These are phyloP conservation scores for Simplicillium aogashimaense DNA, from an alignment of 2,329 filamentous ascomycete genomes.

Conservation along the genomic window DNA sequence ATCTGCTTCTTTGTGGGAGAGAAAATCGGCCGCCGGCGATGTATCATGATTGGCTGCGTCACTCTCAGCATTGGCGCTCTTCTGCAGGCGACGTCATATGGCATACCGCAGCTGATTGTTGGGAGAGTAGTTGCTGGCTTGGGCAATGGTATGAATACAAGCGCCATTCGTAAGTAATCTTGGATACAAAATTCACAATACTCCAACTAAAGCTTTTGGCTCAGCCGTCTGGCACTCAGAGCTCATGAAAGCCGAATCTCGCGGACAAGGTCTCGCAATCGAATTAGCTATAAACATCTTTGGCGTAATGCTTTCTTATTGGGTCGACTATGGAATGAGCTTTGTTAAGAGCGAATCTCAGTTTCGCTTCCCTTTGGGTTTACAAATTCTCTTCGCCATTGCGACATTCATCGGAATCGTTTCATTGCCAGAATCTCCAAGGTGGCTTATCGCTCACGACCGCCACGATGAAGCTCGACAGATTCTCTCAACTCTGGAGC, in stretches of 20 bases:
- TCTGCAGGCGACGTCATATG: conserved; percentile 28
- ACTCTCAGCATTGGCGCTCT: conserved; percentile 31
- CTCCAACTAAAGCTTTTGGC: background rate
- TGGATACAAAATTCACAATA: too few relatives aligned
- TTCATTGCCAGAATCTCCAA: conserved; percentile 33
- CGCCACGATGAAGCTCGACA: conserved; percentile 29
- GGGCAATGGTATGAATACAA: conserved; percentile 37
- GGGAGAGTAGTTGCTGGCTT: conserved; percentile 33
- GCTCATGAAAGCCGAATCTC: conserved; percentile 26
- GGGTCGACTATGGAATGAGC: conserved; percentile 28
- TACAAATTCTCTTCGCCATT: conserved; percentile 31
- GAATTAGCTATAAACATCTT: conserved; percentile 28
- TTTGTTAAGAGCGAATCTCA: conserved; percentile 23
- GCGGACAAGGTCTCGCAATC: conserved; percentile 24
- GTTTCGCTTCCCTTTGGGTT: conserved; percentile 34
- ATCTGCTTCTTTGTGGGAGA: conserved; percentile 29
- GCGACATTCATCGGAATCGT: conserved; percentile 19
- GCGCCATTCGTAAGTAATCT: conserved; percentile 27
- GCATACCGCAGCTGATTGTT: conserved; percentile 30
- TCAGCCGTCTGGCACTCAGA: conserved; percentile 30
- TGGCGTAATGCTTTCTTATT: conserved; percentile 22
- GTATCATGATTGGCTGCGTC: conserved; percentile 27
- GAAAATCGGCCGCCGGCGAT: conserved; percentile 28
- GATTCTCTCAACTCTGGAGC: conserved; percentile 20
- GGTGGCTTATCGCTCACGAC: conserved; percentile 27